A percentile compares a stretch with the other conserved stretches of the same genome.
phyloP scores from a whole-genome alignment of 768 basidiomycete genomes.

The Fomitopsis pulvina region DNA sequence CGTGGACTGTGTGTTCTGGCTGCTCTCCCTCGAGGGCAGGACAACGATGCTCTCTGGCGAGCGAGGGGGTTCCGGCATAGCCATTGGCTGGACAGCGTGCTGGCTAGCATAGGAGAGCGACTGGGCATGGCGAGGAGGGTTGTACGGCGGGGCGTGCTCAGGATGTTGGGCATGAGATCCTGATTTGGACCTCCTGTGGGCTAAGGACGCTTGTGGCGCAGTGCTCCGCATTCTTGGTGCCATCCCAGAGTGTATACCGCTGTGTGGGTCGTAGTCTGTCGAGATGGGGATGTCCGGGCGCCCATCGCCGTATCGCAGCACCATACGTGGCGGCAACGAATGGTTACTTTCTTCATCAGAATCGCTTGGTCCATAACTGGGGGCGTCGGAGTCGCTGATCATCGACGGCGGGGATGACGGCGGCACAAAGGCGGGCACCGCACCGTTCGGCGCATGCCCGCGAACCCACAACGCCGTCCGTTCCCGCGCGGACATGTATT shows the following conservation, averaged over 20 bases:
- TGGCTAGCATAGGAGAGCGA: conserved; percentile 20
- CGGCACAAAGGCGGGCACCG: conserved; percentile 6
- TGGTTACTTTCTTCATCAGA: conserved; percentile 37
- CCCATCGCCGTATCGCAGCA: conserved; percentile 62
- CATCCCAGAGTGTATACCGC: not conserved
- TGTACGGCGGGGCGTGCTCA: conserved; percentile 1
- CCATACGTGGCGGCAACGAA: conserved; percentile 63
- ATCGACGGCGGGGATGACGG: conserved; percentile 17
- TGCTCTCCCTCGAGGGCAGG: conserved; percentile 20
- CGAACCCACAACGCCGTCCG: conserved; percentile 63
- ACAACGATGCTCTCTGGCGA: conserved; percentile 25
- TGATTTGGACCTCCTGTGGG: conserved; percentile 12
- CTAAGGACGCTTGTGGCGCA: not conserved
- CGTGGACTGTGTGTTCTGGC: conserved; percentile 11
- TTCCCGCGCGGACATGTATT: conserved; percentile 52
- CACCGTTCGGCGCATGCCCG: conserved; percentile 26
- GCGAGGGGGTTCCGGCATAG: conserved; percentile 13
- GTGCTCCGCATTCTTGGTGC: not conserved
- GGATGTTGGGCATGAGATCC: conserved; percentile 11
- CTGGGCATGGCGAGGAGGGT: conserved; percentile 16
- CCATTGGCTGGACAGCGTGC: conserved; percentile 1
- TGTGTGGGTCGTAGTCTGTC: conserved; percentile 14
- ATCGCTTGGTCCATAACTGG: conserved; percentile 26
- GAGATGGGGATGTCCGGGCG: conserved; percentile 59
- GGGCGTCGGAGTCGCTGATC: conserved; percentile 25